Evolutionary conservation across 148 eudicot species (phyloP).

Genomic region (Linanthus parryae): DNA sequence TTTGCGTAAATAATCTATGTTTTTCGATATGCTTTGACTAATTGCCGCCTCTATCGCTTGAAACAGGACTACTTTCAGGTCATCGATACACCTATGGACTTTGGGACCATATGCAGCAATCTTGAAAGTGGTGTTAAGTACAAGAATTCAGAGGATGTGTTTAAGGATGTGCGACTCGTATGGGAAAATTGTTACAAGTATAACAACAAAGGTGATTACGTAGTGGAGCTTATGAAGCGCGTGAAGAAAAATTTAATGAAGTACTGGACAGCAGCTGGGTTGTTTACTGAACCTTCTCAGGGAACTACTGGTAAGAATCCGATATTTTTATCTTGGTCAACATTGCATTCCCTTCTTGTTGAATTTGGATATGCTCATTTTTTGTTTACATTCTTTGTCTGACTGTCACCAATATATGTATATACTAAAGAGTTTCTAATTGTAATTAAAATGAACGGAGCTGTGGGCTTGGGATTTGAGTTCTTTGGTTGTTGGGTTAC

Average conservation of each 20-base stretch:
- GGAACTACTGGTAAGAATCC: constrained; percentile 41
- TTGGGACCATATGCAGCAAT: constrained; percentile 77
- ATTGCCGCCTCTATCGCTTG: too few relatives aligned
- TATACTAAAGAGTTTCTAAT: too few relatives aligned
- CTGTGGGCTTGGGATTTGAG: too few relatives aligned
- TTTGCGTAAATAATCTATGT: too few relatives aligned
- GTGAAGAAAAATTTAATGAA: constrained; percentile 82
- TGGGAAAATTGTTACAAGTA: constrained; percentile 91
- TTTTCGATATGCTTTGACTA: too few relatives aligned
- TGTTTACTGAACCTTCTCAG: constrained; percentile 49
- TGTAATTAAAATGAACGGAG: too few relatives aligned
- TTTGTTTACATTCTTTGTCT: too few relatives aligned
- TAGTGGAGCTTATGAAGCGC: constrained; percentile 93
- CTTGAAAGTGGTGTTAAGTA: constrained; percentile 85
- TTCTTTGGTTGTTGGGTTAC: too few relatives aligned
- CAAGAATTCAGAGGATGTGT: constrained; percentile 75
- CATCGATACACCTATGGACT: constrained; percentile 95
- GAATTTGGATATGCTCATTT: too few relatives aligned
- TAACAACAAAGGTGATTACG: constrained; percentile 89
- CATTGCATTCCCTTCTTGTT: too few relatives aligned
- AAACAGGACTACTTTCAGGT: constrained; percentile 91
- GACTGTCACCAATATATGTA: too few relatives aligned
- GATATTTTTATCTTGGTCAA: too few relatives aligned
- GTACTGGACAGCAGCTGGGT: constrained; percentile 79
- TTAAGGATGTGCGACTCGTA: constrained; percentile 68